phyloP scores from a whole-genome alignment of 2,329 filamentous ascomycete species.

The Fusarium annulatum region DNA sequence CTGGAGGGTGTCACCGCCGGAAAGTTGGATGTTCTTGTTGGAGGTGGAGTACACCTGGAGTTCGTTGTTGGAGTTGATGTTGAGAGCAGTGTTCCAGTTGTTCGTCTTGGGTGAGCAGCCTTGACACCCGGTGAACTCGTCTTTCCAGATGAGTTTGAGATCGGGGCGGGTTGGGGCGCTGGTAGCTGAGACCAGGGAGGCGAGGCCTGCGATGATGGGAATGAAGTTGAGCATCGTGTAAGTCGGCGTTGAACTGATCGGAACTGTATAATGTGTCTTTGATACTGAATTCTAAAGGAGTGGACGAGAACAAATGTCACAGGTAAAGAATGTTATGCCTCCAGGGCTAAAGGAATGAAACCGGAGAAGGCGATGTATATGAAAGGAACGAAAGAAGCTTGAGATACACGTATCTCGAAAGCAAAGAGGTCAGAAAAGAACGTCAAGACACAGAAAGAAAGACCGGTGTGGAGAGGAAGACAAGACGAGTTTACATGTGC shows the following conservation, averaged over 20 bases:
- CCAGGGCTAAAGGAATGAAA: conserved; percentile 38
- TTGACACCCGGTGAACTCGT: conserved; percentile 56
- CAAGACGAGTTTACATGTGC: conserved; percentile 10
- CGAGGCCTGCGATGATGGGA: conserved; percentile 32
- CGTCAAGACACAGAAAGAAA: conserved; percentile 33
- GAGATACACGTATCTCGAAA: conserved; percentile 30
- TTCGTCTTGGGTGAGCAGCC: conserved; percentile 51
- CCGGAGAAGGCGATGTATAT: conserved; percentile 15
- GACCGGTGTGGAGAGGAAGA: conserved; percentile 29
- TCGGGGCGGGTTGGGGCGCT: conserved; percentile 53
- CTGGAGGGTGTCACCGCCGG: conserved; percentile 63
- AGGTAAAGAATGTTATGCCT: conserved; percentile 35
- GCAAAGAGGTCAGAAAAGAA: conserved; percentile 23
- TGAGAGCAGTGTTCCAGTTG: conserved; percentile 59
- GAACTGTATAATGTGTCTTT: background rate
- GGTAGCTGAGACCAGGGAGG: conserved; percentile 49
- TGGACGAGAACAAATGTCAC: conserved; percentile 13
- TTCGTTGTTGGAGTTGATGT: conserved; percentile 62
- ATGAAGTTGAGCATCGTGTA: conserved; percentile 44
- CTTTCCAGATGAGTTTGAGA: conserved; percentile 58
- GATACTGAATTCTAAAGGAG: background rate
- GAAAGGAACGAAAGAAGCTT: conserved; percentile 24
- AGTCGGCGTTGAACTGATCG: conserved; percentile 22
- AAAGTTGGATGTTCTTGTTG: conserved; percentile 60
- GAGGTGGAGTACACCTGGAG: conserved; percentile 59